phyloP scores from a whole-genome alignment of 352 stramenopile genomes.

The Aphanomyces euteiches region DNA sequence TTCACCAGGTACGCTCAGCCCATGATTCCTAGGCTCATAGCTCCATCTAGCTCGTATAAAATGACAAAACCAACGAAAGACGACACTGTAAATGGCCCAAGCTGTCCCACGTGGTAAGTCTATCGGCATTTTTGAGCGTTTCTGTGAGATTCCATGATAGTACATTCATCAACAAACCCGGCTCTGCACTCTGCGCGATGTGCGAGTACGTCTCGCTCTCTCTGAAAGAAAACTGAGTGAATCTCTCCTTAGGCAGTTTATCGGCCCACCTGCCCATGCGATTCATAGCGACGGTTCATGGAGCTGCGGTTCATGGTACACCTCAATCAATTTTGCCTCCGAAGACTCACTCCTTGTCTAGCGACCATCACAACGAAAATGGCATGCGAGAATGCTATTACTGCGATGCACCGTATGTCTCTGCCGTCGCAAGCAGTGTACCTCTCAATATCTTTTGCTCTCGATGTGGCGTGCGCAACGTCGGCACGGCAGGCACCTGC shows the following conservation, averaged over 20 bases:
- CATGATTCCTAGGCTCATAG: too few relatives aligned
- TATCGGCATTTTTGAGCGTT: not conserved
- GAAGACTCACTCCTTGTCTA: constrained; percentile 27
- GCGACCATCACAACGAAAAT: constrained; percentile 53
- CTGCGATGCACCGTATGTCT: constrained; percentile 61
- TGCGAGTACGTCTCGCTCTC: constrained; percentile 49
- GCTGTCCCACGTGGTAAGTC: constrained; percentile 11
- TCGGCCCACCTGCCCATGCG: constrained; percentile 54
- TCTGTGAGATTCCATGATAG: constrained; percentile 31
- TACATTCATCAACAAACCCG: constrained; percentile 62
- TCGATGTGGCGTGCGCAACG: constrained; percentile 68
- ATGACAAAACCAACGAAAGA: not conserved
- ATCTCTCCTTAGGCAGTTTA: not conserved
- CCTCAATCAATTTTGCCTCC: not conserved
- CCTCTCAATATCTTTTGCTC: constrained; percentile 77
- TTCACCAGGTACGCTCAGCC: too few relatives aligned
- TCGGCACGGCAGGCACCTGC: constrained; percentile 56
- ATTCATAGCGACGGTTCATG: constrained; percentile 63
- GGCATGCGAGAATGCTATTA: constrained; percentile 56
- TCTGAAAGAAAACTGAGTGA: not conserved
- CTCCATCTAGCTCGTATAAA: constrained; percentile 8
- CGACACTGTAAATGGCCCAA: not conserved
- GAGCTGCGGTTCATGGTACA: constrained; percentile 69
- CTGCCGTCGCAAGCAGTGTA: constrained; percentile 55
- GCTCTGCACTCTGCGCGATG: constrained; percentile 58